Percentiles rank a stretch among this genome's conserved stretches.
Conservation (phyloP, 2,329 filamentous ascomycete species). For the Aschersonia sp. region DNA sequence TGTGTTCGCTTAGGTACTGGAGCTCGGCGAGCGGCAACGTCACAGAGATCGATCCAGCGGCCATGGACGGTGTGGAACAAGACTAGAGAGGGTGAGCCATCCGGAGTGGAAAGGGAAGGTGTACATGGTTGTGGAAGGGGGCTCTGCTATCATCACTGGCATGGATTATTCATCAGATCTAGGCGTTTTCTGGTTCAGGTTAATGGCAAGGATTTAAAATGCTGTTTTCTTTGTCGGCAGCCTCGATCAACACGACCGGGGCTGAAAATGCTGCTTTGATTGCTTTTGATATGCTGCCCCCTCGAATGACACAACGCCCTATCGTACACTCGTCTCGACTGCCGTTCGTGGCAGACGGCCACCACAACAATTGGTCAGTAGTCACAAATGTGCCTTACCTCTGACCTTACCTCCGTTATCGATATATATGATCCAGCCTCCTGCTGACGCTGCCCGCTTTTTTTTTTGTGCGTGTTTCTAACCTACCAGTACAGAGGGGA, state of each 20-base stretch:
- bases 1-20: constrained; percentile 38
- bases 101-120: too few species aligned
- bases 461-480: constrained; percentile 2
- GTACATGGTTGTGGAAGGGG: too few species aligned
- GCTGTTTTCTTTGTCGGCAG: too few species aligned
- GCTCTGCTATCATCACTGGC: too few species aligned
- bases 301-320: neutral
- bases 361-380: constrained; percentile 13
- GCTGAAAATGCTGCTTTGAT: too few species aligned
- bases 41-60: constrained; percentile 33
- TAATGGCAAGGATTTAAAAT: too few species aligned
- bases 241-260: too few species aligned
- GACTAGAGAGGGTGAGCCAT: constrained; percentile 4
- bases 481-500: constrained; percentile 6
- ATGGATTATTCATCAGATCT: too few species aligned
- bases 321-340: neutral
- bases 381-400: constrained; percentile 33
- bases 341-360: constrained; percentile 4
- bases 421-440: constrained; percentile 4
- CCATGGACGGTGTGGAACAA: constrained; percentile 22
- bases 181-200: too few species aligned
- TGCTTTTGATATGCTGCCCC: too few species aligned
- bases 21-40: constrained; percentile 42
- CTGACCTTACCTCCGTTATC: constrained; percentile 33
- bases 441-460: constrained; percentile 2